Conservation (phyloP, 2,329 filamentous ascomycete genomes). For the Phialocephala sp. region DNA sequence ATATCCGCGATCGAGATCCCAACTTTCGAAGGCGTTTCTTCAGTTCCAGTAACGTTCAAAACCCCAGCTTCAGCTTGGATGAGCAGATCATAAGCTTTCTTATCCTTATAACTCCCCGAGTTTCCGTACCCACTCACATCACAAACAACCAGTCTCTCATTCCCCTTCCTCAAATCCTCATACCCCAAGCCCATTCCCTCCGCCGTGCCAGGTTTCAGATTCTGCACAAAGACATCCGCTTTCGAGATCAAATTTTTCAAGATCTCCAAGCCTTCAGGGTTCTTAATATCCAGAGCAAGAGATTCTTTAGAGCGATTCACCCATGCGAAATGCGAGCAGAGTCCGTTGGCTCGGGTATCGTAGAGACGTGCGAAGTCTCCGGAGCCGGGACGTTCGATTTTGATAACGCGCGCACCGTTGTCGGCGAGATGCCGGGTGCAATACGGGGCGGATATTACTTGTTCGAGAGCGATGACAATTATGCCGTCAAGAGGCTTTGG, state of each 20-base stretch:
- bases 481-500: slow-evolving; percentile 10
- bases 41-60: slow-evolving; percentile 14
- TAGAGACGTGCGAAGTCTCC: slow-evolving; percentile 17
- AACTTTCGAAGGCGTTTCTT: slow-evolving; percentile 11
- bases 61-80: slow-evolving; percentile 19
- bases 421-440: slow-evolving; percentile 18
- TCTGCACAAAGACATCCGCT: slow-evolving; percentile 19
- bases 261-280: slow-evolving; percentile 6
- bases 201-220: slow-evolving; percentile 13
- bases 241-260: slow-evolving; percentile 14
- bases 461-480: slow-evolving; percentile 20
- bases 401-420: slow-evolving; percentile 16
- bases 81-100: slow-evolving; percentile 20
- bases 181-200: slow-evolving; percentile 12
- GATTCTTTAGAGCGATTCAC: slow-evolving; percentile 19
- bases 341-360: slow-evolving; percentile 15
- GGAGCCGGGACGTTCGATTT: slow-evolving; percentile 16
- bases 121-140: slow-evolving; percentile 15
- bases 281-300: slow-evolving; percentile 17
- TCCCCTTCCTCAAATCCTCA: slow-evolving; percentile 15
- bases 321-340: slow-evolving; percentile 20
- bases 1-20: slow-evolving; percentile 20
- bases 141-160: slow-evolving; percentile 18
- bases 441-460: slow-evolving; percentile 17
- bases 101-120: slow-evolving; percentile 12